Evolutionary conservation across 192 early-diverging fungal species (phyloP).

Genomic region (Kappamyces sp.): DNA sequence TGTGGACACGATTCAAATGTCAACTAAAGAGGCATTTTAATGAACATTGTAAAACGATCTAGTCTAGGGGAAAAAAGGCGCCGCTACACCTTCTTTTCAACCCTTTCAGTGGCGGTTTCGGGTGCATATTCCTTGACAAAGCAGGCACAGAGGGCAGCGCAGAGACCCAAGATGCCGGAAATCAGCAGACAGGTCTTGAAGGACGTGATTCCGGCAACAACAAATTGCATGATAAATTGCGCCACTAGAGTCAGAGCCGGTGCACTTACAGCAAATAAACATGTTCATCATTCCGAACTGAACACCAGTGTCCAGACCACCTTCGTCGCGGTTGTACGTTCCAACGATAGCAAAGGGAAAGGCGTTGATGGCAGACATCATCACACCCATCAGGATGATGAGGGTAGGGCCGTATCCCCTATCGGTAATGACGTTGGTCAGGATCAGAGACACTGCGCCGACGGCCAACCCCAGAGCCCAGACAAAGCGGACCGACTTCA

Average conservation of each 20-base stretch:
- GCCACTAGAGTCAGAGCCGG: not conserved
- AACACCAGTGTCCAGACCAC: conserved; percentile 7
- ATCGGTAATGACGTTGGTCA: conserved; percentile 9
- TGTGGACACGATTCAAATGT: too few species aligned
- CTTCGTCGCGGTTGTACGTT: conserved; percentile 16
- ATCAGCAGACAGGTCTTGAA: not conserved
- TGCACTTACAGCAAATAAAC: conserved; percentile 10
- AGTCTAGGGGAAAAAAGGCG: too few species aligned
- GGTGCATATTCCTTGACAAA: too few species aligned
- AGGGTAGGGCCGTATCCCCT: conserved; percentile 5
- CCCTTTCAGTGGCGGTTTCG: too few species aligned
- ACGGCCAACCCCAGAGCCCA: conserved; percentile 13
- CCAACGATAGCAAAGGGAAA: conserved; percentile 29
- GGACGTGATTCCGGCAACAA: not conserved
- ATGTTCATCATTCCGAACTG: conserved; percentile 24
- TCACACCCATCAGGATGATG: conserved; percentile 8
- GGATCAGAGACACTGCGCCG: conserved; percentile 19
- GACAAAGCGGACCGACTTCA: conserved; percentile 14
- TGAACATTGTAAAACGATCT: too few species aligned
- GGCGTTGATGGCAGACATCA: conserved; percentile 19
- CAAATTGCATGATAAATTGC: conserved; percentile 2
- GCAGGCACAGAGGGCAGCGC: too few species aligned
- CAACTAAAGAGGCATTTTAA: too few species aligned
- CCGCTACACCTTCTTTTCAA: too few species aligned
- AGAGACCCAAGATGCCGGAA: not conserved